These are phyloP conservation scores for Rhododendron kiyosumense DNA, from an alignment of 148 eudicot species.

Conservation along the genomic window DNA sequence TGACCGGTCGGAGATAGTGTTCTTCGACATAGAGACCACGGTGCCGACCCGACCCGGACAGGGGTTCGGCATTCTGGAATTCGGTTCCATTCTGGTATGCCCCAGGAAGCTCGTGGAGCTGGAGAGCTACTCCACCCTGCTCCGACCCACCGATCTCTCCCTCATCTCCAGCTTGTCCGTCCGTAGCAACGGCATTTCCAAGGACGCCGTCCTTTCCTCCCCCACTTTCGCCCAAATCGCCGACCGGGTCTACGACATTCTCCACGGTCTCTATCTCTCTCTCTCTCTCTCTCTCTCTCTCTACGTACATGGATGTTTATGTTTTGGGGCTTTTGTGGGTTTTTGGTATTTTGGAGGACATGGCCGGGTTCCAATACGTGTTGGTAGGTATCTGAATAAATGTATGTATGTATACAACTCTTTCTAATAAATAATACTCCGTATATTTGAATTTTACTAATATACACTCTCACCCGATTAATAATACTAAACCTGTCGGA, in stretches of 20 bases:
- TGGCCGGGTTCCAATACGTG: no score
- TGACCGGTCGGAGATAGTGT: conserved; percentile 59
- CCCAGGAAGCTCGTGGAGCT: conserved; percentile 79
- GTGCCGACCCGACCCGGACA: conserved; percentile 60
- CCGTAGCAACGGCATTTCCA: conserved; percentile 62
- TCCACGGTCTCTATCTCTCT: conserved; percentile 11
- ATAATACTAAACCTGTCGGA: neutral
- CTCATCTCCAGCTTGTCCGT: conserved; percentile 41
- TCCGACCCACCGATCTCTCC: conserved; percentile 51
- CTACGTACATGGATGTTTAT: neutral
- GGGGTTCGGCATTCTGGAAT: conserved; percentile 56
- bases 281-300: neutral
- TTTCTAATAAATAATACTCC: no score
- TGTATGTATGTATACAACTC: no score
- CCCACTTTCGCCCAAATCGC: conserved; percentile 61
- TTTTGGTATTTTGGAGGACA: neutral
- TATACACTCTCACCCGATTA: neutral
- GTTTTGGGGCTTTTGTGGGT: neutral
- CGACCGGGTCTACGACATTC: conserved; percentile 55
- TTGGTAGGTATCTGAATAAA: no score
- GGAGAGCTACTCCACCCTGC: conserved; percentile 62
- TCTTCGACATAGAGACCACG: conserved; percentile 90
- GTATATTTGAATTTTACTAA: no score
- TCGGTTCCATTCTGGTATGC: conserved; percentile 84
- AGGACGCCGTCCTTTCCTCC: conserved; percentile 50